Evolutionary conservation across 352 stramenopile genomes (phyloP).

Genomic region (Phytopythium kandeliae): DNA sequence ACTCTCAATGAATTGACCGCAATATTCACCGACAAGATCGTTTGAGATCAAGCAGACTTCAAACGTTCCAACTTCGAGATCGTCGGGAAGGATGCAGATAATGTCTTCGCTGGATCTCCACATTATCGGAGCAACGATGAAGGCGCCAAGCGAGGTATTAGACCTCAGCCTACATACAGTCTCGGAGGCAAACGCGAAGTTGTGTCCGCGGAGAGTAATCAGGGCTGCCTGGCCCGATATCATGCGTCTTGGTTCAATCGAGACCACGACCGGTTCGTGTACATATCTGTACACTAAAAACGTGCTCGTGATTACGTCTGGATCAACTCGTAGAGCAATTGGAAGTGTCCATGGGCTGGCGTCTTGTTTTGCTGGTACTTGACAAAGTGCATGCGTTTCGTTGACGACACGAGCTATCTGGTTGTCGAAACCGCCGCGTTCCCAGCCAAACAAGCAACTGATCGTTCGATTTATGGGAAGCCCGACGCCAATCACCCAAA

Average conservation of each 20-base stretch:
- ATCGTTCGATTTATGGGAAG: slow-evolving; percentile 10
- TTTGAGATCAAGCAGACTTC: slow-evolving; percentile 20
- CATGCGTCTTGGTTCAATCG: slow-evolving; percentile 15
- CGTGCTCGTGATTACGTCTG: slow-evolving; percentile 21
- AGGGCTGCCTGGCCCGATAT: slow-evolving; percentile 8
- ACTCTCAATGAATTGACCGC: slow-evolving; percentile 14
- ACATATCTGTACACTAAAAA: slow-evolving; percentile 30
- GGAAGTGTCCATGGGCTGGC: slow-evolving; percentile 18
- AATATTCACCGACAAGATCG: slow-evolving; percentile 11
- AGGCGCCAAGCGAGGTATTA: not conserved
- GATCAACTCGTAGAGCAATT: slow-evolving; percentile 19
- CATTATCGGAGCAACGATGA: slow-evolving; percentile 4
- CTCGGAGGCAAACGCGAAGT: slow-evolving; percentile 16
- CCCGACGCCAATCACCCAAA: slow-evolving; percentile 16
- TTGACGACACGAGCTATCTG: slow-evolving; percentile 16
- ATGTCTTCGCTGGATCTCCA: slow-evolving; percentile 29
- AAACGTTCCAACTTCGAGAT: slow-evolving; percentile 9
- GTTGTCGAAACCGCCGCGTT: slow-evolving; percentile 8
- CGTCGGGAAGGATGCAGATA: slow-evolving; percentile 13
- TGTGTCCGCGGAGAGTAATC: slow-evolving; percentile 17
- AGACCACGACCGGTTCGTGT: slow-evolving; percentile 12
- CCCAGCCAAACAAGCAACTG: slow-evolving; percentile 37
- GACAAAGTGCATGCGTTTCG: slow-evolving; percentile 17
- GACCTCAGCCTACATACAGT: slow-evolving; percentile 14
- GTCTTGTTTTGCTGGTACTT: slow-evolving; percentile 14